Percentiles rank a stretch among this genome's conserved stretches.
These are phyloP conservation scores for Emergomyces pasteurianus DNA, from an alignment of 2,329 filamentous ascomycete species.

Conservation along the genomic window DNA sequence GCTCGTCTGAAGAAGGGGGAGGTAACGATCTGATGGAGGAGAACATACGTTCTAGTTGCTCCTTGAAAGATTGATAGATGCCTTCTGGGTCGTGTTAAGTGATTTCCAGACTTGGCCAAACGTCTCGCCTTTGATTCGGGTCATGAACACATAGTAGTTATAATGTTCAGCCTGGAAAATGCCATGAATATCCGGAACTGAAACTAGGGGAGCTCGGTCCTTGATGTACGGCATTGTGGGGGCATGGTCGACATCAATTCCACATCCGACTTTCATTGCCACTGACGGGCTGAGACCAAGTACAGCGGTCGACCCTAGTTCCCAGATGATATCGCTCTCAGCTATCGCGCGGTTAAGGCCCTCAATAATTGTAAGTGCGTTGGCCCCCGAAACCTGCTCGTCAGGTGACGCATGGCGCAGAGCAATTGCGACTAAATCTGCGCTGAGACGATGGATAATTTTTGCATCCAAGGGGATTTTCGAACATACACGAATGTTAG, in stretches of 20 bases:
- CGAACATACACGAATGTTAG: too few relatives aligned
- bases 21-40: constrained; percentile 8
- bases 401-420: too few relatives aligned
- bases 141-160: constrained; percentile 11
- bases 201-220: constrained; percentile 5
- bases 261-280: too few relatives aligned
- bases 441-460: too few relatives aligned
- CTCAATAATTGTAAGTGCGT: too few relatives aligned
- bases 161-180: constrained; percentile 6
- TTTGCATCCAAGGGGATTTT: too few relatives aligned
- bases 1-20: constrained; percentile 6
- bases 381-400: too few relatives aligned
- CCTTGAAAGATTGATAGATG: constrained; percentile 9
- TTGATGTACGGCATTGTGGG: constrained; percentile 11
- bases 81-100: constrained; percentile 6
- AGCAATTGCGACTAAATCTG: too few relatives aligned
- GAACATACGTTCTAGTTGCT: constrained; percentile 9
- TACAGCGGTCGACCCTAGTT: too few relatives aligned
- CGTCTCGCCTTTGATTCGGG: constrained; percentile 7
- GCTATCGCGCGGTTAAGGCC: too few relatives aligned
- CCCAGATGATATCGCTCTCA: too few relatives aligned
- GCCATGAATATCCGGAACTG: constrained; percentile 9
- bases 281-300: too few relatives aligned
- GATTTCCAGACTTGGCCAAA: constrained; percentile 9
- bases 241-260: constrained; percentile 7